These are phyloP conservation scores for Sporothrix pallida DNA, from an alignment of 2,329 filamentous ascomycete species.

Conservation along the genomic window DNA sequence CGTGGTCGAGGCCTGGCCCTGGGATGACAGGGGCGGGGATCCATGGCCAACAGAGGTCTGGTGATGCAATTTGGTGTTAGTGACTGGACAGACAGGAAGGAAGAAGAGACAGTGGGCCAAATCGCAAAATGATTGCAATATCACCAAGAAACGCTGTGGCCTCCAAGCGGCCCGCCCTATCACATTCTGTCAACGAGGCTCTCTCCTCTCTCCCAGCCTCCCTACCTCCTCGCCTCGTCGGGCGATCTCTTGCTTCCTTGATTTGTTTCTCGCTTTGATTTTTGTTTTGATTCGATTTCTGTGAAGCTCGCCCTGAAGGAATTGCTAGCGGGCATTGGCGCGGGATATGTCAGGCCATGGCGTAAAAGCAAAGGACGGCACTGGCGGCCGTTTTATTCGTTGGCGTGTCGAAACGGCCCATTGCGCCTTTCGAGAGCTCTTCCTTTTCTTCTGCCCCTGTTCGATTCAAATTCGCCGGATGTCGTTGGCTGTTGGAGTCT, in stretches of 20 bases:
- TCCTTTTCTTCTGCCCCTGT: background rate
- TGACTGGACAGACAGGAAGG: background rate
- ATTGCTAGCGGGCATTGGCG: slow-evolving; percentile 14
- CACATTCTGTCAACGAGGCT: background rate
- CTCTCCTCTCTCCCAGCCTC: background rate
- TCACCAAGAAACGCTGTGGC: background rate
- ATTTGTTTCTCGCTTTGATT: background rate
- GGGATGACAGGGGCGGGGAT: background rate
- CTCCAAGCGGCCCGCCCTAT: background rate
- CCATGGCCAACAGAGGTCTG: slow-evolving; percentile 8
- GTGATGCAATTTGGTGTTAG: slow-evolving; percentile 19
- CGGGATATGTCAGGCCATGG: slow-evolving; percentile 3
- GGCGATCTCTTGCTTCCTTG: background rate
- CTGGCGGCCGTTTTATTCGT: background rate
- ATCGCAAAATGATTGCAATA: background rate
- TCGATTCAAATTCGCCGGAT: background rate
- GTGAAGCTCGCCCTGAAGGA: slow-evolving; percentile 7
- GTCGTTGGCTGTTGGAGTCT: background rate
- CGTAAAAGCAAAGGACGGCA: background rate
- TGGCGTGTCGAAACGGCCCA: background rate
- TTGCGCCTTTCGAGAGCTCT: background rate
- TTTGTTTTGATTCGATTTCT: slow-evolving; percentile 5
- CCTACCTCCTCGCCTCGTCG: background rate
- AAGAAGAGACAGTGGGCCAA: background rate
- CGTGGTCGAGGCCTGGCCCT: slow-evolving; percentile 15